Evolutionary conservation across 2,329 filamentous ascomycete genomes (phyloP).

Genomic region (Sclerotiophoma versabilis): DNA sequence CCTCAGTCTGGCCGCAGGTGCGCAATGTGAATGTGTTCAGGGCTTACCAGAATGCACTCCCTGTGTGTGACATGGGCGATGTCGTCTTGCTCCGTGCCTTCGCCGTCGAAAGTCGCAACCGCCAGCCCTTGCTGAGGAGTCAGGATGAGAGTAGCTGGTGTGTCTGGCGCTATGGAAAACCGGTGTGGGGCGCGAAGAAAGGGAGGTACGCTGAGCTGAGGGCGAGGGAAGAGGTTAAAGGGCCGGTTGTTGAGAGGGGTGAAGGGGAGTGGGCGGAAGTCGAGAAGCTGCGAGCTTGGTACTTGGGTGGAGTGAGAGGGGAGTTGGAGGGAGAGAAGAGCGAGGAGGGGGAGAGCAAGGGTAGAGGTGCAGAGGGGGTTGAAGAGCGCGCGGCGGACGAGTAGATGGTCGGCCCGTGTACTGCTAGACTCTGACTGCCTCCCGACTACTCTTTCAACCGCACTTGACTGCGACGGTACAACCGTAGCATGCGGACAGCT

Average conservation of each 20-base stretch:
- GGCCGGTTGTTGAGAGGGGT: conserved; percentile 56
- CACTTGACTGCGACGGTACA: too few species aligned
- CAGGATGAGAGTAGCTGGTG: conserved; percentile 56
- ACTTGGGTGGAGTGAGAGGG: conserved; percentile 23
- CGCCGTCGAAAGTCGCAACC: conserved; percentile 51
- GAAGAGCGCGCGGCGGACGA: neutral
- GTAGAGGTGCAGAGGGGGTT: neutral
- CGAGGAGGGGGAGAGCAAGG: neutral
- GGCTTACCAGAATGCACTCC: conserved; percentile 52
- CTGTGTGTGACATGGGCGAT: conserved; percentile 52
- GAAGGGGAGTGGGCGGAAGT: conserved; percentile 55
- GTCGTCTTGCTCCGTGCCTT: conserved; percentile 55
- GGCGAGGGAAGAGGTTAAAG: conserved; percentile 53
- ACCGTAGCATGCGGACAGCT: too few species aligned
- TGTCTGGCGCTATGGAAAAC: conserved; percentile 53
- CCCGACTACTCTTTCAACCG: too few species aligned
- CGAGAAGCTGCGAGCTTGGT: conserved; percentile 52
- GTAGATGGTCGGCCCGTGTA: too few species aligned
- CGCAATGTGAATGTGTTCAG: conserved; percentile 53
- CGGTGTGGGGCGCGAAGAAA: conserved; percentile 36
- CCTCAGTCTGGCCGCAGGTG: conserved; percentile 33
- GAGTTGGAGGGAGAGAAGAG: conserved; percentile 25
- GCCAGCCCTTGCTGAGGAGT: conserved; percentile 47
- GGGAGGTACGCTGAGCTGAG: conserved; percentile 38
- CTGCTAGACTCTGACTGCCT: too few species aligned